Conservation (phyloP, 306 rosid genomes). For the Citrullus amarus region DNA sequence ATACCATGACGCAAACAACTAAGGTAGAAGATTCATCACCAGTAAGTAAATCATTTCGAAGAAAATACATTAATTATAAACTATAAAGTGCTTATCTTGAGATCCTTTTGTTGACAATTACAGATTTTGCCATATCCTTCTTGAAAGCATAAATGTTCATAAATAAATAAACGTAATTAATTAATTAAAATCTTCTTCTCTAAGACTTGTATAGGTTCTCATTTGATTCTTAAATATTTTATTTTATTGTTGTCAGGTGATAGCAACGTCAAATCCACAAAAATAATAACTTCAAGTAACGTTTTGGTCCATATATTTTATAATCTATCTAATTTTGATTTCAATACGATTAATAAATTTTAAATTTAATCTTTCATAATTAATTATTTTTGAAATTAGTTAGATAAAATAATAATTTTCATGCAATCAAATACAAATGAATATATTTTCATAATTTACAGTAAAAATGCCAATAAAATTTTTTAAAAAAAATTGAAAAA, state of each 20-base stretch:
- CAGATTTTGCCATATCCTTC: not conserved
- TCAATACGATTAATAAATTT: no score
- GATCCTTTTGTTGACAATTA: not conserved
- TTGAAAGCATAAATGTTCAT: not conserved
- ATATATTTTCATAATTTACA: no score
- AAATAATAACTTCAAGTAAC: not conserved
- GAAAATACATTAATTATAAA: not conserved
- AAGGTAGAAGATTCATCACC: not conserved
- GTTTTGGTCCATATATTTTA: no score
- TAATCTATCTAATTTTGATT: no score
- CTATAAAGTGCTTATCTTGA: not conserved
- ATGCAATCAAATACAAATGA: no score
- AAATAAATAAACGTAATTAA: not conserved
- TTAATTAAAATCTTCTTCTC: not conserved
- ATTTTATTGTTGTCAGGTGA: not conserved
- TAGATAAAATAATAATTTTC: no score
- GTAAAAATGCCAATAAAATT: no score
- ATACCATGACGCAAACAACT: not conserved
- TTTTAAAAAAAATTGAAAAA: no score
- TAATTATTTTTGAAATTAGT: no score
- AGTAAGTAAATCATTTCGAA: not conserved
- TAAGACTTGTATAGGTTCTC: not conserved
- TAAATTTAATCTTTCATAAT: no score
- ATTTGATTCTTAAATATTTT: not conserved
- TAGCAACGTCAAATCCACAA: not conserved